phyloP scores from a whole-genome alignment of 225 moss, liverwort and hornwort genomes.

The Anthoceros angustus region DNA sequence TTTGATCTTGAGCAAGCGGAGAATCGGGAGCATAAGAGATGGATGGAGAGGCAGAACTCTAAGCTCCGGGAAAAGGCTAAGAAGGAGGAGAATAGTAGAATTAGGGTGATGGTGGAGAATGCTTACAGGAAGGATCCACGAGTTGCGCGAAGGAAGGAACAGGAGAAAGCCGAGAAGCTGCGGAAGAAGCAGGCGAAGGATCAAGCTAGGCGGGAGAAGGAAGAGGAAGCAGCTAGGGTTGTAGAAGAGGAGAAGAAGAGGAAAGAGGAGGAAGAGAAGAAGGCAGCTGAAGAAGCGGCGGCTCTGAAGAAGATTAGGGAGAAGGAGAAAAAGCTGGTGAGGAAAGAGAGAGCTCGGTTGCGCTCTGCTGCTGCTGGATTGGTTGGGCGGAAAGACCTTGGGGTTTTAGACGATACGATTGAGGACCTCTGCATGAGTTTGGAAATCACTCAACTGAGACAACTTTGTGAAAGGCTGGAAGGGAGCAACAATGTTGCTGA shows the following conservation, averaged over 20 bases:
- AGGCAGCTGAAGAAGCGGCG: conserved; percentile 48
- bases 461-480: conserved; percentile 58
- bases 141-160: conserved; percentile 65
- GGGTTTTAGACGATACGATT: conserved; percentile 45
- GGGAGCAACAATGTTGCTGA: conserved; percentile 20
- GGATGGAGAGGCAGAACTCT: conserved; percentile 97
- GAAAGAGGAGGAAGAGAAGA: conserved; percentile 59
- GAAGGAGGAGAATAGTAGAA: conserved; percentile 77
- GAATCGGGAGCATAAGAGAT: conserved; percentile 91
- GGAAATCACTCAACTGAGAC: conserved; percentile 51
- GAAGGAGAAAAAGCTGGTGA: conserved; percentile 76
- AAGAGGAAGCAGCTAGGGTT: conserved; percentile 46
- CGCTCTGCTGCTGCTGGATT: conserved; percentile 45
- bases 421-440: conserved; percentile 51
- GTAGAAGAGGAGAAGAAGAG: conserved; percentile 55
- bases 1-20: conserved; percentile 93
- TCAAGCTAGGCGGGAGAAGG: conserved; percentile 71
- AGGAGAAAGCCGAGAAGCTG: conserved; percentile 65
- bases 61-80: conserved; percentile 91
- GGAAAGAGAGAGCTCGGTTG: conserved; percentile 76
- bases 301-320: conserved; percentile 70
- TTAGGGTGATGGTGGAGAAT: conserved; percentile 70
- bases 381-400: conserved; percentile 23
- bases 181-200: conserved; percentile 72
- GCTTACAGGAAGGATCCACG: conserved; percentile 83